Conservation (phyloP, 257 asterid genomes). For the Paulownia fortunei region DNA sequence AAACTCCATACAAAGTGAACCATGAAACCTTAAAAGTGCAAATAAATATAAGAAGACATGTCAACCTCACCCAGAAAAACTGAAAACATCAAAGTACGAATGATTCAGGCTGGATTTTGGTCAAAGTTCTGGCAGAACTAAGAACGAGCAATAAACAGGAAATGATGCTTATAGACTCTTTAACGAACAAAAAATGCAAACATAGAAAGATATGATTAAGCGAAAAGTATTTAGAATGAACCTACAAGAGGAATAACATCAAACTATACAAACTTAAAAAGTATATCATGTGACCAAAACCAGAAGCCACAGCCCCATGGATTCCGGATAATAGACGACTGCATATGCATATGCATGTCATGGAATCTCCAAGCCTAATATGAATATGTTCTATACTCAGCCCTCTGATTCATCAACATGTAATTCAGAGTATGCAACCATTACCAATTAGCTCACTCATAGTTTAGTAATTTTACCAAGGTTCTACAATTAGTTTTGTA, state of each 20-base stretch:
- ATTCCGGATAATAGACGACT: too few relatives aligned
- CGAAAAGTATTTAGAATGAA: neutral
- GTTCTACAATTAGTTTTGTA: neutral
- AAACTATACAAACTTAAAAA: neutral
- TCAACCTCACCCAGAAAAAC: neutral
- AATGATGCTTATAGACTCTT: neutral
- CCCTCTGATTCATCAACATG: constrained; percentile 9
- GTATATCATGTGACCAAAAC: neutral
- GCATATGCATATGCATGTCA: too few relatives aligned
- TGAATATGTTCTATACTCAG: neutral
- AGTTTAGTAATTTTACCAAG: neutral
- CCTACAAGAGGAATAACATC: neutral
- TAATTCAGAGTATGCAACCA: neutral
- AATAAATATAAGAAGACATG: neutral
- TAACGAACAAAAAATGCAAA: neutral
- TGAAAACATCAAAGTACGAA: neutral
- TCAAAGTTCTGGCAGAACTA: neutral
- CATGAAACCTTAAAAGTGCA: constrained; percentile 19
- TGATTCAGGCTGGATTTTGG: neutral
- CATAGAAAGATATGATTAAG: neutral
- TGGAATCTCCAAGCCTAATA: neutral
- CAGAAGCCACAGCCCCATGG: too few relatives aligned
- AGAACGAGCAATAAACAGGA: neutral
- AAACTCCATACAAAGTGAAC: neutral
- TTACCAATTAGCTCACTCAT: neutral